Evolutionary conservation across 345 rosid genomes (phyloP).

Genomic region (Mercurialis annua): DNA sequence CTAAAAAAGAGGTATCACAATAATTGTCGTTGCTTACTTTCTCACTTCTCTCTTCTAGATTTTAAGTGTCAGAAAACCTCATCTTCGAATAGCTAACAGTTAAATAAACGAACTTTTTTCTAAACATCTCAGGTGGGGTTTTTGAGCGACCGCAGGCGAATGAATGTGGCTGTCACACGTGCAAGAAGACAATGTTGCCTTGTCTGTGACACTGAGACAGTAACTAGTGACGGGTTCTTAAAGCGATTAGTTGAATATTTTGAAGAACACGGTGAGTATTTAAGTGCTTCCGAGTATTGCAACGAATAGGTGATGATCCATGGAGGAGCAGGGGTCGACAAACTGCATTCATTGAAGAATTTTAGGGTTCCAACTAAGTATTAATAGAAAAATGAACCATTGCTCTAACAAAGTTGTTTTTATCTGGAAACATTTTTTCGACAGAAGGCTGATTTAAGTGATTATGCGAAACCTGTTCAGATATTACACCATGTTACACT

Average conservation of each 20-base stretch:
- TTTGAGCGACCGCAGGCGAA: slow-evolving; percentile 72
- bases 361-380: not conserved
- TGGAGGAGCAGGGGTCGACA: slow-evolving; percentile 1
- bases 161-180: slow-evolving; percentile 95
- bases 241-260: slow-evolving; percentile 77
- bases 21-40: not conserved
- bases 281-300: slow-evolving; percentile 79
- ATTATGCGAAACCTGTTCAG: not conserved
- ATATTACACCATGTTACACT: no score
- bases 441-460: not conserved
- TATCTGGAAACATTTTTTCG: not conserved
- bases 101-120: slow-evolving; percentile 8
- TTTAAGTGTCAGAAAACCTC: not conserved
- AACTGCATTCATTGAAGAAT: not conserved
- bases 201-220: slow-evolving; percentile 87
- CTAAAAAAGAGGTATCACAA: slow-evolving; percentile 69
- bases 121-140: slow-evolving; percentile 70
- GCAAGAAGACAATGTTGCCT: slow-evolving; percentile 92
- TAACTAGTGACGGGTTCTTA: slow-evolving; percentile 62
- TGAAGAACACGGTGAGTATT: slow-evolving; percentile 90
- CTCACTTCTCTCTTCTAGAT: slow-evolving; percentile 3
- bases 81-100: not conserved
- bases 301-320: slow-evolving; percentile 26
- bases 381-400: slow-evolving; percentile 4
- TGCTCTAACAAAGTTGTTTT: not conserved